phyloP scores from a whole-genome alignment of 192 early-diverging fungal species.

The Backusella liffmaniae region DNA sequence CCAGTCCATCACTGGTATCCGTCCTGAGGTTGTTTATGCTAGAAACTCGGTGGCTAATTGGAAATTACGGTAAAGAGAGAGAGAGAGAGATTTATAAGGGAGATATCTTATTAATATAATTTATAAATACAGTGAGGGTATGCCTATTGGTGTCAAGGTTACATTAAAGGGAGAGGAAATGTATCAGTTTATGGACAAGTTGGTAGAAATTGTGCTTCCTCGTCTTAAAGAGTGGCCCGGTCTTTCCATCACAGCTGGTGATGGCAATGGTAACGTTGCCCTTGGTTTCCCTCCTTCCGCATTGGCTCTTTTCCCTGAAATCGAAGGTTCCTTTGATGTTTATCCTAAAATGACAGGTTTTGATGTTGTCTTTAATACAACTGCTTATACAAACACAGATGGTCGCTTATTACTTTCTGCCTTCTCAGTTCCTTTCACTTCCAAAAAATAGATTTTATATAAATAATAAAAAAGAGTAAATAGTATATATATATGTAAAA shows the following conservation, averaged over 20 bases:
- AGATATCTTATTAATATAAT: too few species aligned
- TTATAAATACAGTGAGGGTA: constrained; percentile 44
- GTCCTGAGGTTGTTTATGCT: constrained; percentile 80
- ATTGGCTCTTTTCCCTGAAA: constrained; percentile 94
- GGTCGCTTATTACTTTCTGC: constrained; percentile 84
- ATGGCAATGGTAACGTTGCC: constrained; percentile 80
- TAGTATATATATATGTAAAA: neutral
- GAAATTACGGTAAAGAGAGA: constrained; percentile 71
- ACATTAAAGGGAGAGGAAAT: constrained; percentile 80
- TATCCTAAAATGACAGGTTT: constrained; percentile 90
- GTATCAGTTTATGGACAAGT: constrained; percentile 94
- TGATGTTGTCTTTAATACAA: constrained; percentile 82
- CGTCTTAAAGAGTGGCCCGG: constrained; percentile 91
- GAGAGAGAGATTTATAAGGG: neutral
- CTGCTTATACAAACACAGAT: constrained; percentile 72
- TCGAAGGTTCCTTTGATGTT: constrained; percentile 94
- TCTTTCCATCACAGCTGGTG: constrained; percentile 67
- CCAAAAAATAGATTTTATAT: neutral
- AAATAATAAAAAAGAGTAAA: neutral
- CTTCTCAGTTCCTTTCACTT: constrained; percentile 81
- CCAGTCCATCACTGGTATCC: constrained; percentile 80
- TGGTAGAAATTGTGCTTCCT: constrained; percentile 92
- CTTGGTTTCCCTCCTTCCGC: constrained; percentile 82
- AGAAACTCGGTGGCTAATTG: constrained; percentile 74
- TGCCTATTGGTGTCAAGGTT: constrained; percentile 88